Percentiles rank a stretch among this genome's conserved stretches.
phyloP scores from a whole-genome alignment of 108 stramenopile species.

The Cyclotella atomus region DNA sequence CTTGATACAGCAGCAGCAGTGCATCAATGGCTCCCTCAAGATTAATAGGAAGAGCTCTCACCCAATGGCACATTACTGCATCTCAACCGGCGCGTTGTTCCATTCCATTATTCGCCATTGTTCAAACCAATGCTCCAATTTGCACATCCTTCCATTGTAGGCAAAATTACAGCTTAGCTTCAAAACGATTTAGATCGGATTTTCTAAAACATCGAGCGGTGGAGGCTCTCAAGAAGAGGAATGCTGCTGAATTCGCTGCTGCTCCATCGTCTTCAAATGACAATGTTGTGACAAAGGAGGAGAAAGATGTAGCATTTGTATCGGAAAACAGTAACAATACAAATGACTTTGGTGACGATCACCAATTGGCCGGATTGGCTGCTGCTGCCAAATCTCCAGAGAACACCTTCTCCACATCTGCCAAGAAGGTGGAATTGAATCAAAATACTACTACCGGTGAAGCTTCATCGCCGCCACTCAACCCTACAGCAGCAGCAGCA shows the following conservation, averaged over 20 bases:
- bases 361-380: slow-evolving; percentile 6
- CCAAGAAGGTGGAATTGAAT: not conserved
- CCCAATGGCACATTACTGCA: not conserved
- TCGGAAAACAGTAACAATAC: not conserved
- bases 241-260: slow-evolving; percentile 1
- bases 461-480: not conserved
- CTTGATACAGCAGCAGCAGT: too few species aligned
- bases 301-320: not conserved
- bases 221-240: slow-evolving; percentile 27
- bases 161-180: too few species aligned
- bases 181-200: slow-evolving; percentile 19
- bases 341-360: slow-evolving; percentile 13
- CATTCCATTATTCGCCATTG: not conserved
- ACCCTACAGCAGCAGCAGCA: not conserved
- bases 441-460: not conserved
- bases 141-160: too few species aligned
- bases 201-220: slow-evolving; percentile 20
- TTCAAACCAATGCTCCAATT: too few species aligned
- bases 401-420: not conserved
- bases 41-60: not conserved
- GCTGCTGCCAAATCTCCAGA: not conserved
- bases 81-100: not conserved
- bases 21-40: slow-evolving; percentile 7
- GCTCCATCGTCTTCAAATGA: not conserved
- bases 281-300: not conserved